Percentiles rank a stretch among this genome's conserved stretches.
Conservation (phyloP, 192 early-diverging fungal genomes). For the Umbelopsis isabellina region DNA sequence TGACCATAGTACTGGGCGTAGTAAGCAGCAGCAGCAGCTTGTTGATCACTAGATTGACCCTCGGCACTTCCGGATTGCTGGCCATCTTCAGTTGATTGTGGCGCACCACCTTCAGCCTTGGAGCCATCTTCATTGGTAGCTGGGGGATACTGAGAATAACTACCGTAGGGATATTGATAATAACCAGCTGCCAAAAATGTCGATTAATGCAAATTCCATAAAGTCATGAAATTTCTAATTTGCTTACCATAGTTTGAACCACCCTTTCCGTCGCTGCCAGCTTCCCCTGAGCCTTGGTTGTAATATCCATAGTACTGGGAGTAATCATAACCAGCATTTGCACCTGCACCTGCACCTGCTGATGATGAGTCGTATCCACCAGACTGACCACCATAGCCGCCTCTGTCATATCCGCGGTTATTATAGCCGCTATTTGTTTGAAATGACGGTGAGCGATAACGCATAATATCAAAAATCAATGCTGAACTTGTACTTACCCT, state of each 20-base stretch:
- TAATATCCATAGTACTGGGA: constrained; percentile 34
- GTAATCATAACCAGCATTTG: constrained; percentile 29
- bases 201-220: background rate
- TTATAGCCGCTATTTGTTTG: constrained; percentile 23
- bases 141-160: constrained; percentile 14
- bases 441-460: background rate
- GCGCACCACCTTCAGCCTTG: background rate
- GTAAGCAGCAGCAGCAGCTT: constrained; percentile 28
- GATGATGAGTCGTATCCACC: background rate
- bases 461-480: background rate
- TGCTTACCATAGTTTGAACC: constrained; percentile 13
- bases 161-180: constrained; percentile 22
- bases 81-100: constrained; percentile 10
- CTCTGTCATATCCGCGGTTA: constrained; percentile 12
- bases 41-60: background rate
- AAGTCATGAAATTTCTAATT: background rate
- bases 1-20: constrained; percentile 50
- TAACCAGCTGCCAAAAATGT: background rate
- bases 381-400: constrained; percentile 18
- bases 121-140: background rate
- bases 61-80: constrained; percentile 9
- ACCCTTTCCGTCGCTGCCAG: background rate
- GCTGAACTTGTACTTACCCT: constrained; percentile 5
- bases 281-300: constrained; percentile 29
- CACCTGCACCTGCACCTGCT: background rate